Evolutionary conservation across 306 rosid species (phyloP).

Genomic region (Oemleria cerasiformis): DNA sequence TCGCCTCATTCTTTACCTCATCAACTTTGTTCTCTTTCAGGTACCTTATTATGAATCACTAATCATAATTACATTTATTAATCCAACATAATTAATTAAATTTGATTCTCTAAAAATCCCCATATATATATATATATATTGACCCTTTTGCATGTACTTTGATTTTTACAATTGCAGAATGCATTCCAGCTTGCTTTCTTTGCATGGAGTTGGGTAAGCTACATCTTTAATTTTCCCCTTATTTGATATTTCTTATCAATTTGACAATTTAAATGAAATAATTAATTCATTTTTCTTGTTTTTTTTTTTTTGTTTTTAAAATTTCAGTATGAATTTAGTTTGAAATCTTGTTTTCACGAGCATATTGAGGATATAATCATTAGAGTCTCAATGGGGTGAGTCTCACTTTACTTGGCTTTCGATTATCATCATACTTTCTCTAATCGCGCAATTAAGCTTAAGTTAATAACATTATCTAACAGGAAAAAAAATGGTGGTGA

Average conservation of each 20-base stretch:
- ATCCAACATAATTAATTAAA: neutral
- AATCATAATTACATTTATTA: neutral
- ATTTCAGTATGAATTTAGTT: constrained; percentile 63
- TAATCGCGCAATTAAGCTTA: too few relatives aligned
- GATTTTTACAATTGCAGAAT: constrained; percentile 42
- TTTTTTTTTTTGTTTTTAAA: neutral
- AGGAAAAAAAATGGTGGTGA: neutral
- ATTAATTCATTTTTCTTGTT: neutral
- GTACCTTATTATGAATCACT: constrained; percentile 23
- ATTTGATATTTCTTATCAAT: neutral
- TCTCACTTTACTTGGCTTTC: constrained; percentile 5
- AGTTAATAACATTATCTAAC: neutral
- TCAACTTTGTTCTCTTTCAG: constrained; percentile 88
- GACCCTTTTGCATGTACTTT: neutral
- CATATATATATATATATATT: neutral
- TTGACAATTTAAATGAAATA: neutral
- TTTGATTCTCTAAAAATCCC: neutral
- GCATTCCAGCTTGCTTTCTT: constrained; percentile 88
- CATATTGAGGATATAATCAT: constrained; percentile 52
- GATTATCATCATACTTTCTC: too few relatives aligned
- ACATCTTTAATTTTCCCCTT: neutral
- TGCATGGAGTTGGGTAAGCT: constrained; percentile 68
- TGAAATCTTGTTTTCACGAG: constrained; percentile 62
- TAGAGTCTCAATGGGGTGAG: constrained; percentile 83
- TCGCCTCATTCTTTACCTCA: constrained; percentile 62